Evolutionary conservation across 441 rosid genomes (phyloP), one percentile per base, ranked within the genome.

Genomic region (Cnidoscolus chayamansa): DNA sequence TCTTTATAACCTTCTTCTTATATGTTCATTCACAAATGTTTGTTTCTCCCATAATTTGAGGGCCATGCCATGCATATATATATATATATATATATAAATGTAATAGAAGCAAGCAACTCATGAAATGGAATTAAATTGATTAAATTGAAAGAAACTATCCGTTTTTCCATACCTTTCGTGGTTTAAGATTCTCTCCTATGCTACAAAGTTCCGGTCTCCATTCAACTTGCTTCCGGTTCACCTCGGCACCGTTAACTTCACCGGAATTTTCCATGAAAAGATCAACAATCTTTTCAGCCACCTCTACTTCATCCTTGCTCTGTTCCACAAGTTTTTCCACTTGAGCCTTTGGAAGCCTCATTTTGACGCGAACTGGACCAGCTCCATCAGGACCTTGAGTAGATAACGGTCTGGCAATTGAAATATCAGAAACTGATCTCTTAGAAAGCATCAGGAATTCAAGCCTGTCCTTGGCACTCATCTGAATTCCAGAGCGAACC

Each of bases 391-490:
- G 17, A 9, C 66, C 53, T 0, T 32, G 53, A 19, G 71, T 63
- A 0, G 71, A 30, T 9, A 77, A 35, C 5, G 79, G 77, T 68
- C 83, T 70, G 3, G 37, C 83, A 65, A 81, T 60, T 0, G 97
- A 77, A 13, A 94, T 82, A 72, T 92, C 96, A 31, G 98, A 94
- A 0, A 79, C 89, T 0, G 97, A 82, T 76, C 99, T 86, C 80
- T 90, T 74, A 0, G 94, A 73, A 72, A 94, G 74, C 94, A 88
- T 88, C 76, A 94, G 77, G 63, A 84, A 84, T 84, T 94, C 97
- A 2, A 94, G 82, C 80, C 93, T 80, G 67, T 94, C 98, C 79
- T 80, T 86, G 0, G 98, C 97, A 69, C 84, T 85, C 96, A 92
- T 84, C 77, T 80, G 72, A 0, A 94, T 87, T 8, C 88, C 93